Conservation (phyloP, 495 filamentous ascomycete genomes). For the Oidiodendron maius region DNA sequence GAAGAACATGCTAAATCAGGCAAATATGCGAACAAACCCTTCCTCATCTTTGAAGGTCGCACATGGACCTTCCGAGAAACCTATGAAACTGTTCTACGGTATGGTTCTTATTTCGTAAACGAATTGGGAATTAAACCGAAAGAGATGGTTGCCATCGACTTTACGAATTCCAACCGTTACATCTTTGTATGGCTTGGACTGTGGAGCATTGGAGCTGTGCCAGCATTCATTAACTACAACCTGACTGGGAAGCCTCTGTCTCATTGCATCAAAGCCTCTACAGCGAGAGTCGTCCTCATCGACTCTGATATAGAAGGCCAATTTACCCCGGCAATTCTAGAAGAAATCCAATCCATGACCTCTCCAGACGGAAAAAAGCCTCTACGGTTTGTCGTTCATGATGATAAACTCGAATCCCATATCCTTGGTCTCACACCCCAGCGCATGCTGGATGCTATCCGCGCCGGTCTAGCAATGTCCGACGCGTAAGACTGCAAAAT, state of each 20-base stretch:
- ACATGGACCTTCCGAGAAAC: conserved; percentile 76
- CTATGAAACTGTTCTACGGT: conserved; percentile 69
- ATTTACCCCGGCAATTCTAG: conserved; percentile 39
- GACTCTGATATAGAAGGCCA: conserved; percentile 58
- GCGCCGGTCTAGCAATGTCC: too few relatives aligned
- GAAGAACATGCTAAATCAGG: conserved; percentile 62
- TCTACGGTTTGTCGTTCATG: too few relatives aligned
- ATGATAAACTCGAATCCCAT: too few relatives aligned
- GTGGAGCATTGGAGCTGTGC: conserved; percentile 85
- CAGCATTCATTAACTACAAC: conserved; percentile 95
- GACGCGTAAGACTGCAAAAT: too few relatives aligned
- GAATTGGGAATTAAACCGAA: conserved; percentile 61
- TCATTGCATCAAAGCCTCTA: conserved; percentile 72
- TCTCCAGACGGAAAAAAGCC: too few relatives aligned
- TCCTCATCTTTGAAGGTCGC: conserved; percentile 69
- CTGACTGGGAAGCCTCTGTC: conserved; percentile 66
- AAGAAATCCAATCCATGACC: too few relatives aligned
- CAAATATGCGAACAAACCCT: conserved; percentile 48
- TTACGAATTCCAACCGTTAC: conserved; percentile 79
- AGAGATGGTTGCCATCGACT: conserved; percentile 85
- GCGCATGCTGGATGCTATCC: too few relatives aligned
- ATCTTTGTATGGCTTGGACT: conserved; percentile 77
- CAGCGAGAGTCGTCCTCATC: conserved; percentile 64
- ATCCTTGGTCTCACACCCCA: too few relatives aligned
- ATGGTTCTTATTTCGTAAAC: conserved; percentile 76